A percentile compares a stretch with the other conserved stretches of the same genome.
Conservation (phyloP, 139 green algal genomes). For the Desmodesmus armatus region DNA sequence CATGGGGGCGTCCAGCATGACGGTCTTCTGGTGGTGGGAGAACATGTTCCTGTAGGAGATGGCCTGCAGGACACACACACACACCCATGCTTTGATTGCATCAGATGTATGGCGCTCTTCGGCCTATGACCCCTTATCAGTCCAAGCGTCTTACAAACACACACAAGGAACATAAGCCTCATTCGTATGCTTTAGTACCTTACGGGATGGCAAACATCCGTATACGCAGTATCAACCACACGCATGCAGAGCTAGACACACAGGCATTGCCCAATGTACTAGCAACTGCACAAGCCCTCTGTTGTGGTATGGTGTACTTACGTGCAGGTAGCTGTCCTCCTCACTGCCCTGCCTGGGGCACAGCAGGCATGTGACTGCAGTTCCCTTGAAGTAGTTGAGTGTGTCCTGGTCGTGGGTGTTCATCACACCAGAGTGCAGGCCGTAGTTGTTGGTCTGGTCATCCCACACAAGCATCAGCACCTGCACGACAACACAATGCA, state of each 20-base stretch:
- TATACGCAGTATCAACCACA: too few species aligned
- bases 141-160: too few species aligned
- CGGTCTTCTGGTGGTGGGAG: constrained; percentile 74
- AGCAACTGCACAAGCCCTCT: too few species aligned
- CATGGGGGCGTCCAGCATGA: constrained; percentile 53
- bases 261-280: too few species aligned
- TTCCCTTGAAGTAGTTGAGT: constrained; percentile 60
- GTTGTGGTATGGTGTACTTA: too few species aligned
- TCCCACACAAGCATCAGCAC: constrained; percentile 76
- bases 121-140: too few species aligned
- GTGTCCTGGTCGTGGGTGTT: constrained; percentile 72
- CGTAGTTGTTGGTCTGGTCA: constrained; percentile 58
- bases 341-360: constrained; percentile 46
- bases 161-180: too few species aligned
- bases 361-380: constrained; percentile 60
- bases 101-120: too few species aligned
- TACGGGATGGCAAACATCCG: too few species aligned
- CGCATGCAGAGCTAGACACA: too few species aligned
- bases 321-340: constrained; percentile 46
- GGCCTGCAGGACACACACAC: neutral
- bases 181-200: too few species aligned
- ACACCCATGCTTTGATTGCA: too few species aligned
- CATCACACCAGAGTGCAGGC: constrained; percentile 62
- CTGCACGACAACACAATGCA: constrained; percentile 9
- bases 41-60: constrained; percentile 54